Evolutionary conservation across 2,329 filamentous ascomycete genomes (phyloP).

Genomic region (Dactylellina sp.): DNA sequence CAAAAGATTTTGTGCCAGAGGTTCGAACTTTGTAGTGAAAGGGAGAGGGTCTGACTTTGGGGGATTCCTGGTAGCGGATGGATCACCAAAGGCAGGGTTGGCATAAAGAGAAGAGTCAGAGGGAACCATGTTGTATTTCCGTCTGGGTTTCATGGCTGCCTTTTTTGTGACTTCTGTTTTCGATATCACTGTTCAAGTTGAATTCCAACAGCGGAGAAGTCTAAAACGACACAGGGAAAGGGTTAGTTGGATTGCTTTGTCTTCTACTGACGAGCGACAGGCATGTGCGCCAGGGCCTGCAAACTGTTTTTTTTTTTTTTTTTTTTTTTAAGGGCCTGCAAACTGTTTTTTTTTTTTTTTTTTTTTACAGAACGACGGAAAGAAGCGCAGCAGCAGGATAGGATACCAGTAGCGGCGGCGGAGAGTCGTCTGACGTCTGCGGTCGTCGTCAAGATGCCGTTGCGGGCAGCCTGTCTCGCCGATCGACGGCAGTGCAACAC

Average conservation of each 20-base stretch:
- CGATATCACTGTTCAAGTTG: background rate
- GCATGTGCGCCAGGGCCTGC: constrained; percentile 6
- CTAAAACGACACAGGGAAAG: constrained; percentile 26
- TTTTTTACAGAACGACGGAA: background rate
- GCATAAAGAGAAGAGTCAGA: constrained; percentile 14
- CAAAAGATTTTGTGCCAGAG: constrained; percentile 31
- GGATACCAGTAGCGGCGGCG: background rate
- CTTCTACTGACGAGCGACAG: background rate
- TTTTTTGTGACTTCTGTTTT: constrained; percentile 2
- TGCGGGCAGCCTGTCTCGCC: constrained; percentile 3
- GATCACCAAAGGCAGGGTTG: constrained; percentile 39
- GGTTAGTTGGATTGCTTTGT: constrained; percentile 13
- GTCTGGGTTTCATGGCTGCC: constrained; percentile 27
- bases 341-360: too few species aligned
- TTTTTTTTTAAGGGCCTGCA: background rate
- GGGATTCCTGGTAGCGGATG: background rate
- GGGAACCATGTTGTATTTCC: constrained; percentile 37
- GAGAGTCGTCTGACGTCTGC: constrained; percentile 37
- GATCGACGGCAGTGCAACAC: constrained; percentile 52
- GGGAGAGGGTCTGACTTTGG: constrained; percentile 46
- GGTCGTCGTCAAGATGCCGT: too few species aligned
- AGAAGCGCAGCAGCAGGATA: too few species aligned
- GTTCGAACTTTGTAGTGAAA: constrained; percentile 45
- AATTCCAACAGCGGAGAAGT: constrained; percentile 31
- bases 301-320: too few species aligned